Evolutionary conservation across 768 basidiomycete species (phyloP).

Genomic region (Podaxis sp.): DNA sequence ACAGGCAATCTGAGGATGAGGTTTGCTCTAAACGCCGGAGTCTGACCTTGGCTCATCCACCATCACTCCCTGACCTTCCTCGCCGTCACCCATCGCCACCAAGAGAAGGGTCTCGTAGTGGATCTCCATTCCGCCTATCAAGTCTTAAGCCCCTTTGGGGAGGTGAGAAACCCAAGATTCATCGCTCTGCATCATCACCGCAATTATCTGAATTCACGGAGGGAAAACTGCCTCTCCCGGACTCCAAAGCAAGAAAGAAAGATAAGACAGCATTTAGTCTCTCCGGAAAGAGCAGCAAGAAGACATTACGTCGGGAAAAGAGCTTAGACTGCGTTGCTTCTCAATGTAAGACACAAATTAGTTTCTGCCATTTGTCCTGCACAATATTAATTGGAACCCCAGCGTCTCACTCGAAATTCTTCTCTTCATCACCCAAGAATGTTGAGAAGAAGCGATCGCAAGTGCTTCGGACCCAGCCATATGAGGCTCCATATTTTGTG

Average conservation of each 20-base stretch:
- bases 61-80: conserved; percentile 11
- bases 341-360: background rate
- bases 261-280: background rate
- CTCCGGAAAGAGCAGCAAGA: background rate
- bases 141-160: conserved; percentile 23
- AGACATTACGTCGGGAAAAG: background rate
- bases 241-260: background rate
- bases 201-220: conserved; percentile 17
- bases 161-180: conserved; percentile 21
- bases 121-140: conserved; percentile 19
- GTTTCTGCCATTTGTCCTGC: background rate
- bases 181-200: conserved; percentile 24
- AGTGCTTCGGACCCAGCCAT: conserved; percentile 48
- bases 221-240: conserved; percentile 2
- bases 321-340: background rate
- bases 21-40: background rate
- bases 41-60: conserved; percentile 1
- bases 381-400: background rate
- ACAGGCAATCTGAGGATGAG: background rate
- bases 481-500: conserved; percentile 61
- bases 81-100: background rate
- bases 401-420: conserved; percentile 13
- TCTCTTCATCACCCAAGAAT: conserved; percentile 14
- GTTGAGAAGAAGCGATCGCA: conserved; percentile 32
- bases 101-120: conserved; percentile 10